Base-by-base conservation (phyloP, 331 rosid species). In the Cucumis variabilis region DNA sequence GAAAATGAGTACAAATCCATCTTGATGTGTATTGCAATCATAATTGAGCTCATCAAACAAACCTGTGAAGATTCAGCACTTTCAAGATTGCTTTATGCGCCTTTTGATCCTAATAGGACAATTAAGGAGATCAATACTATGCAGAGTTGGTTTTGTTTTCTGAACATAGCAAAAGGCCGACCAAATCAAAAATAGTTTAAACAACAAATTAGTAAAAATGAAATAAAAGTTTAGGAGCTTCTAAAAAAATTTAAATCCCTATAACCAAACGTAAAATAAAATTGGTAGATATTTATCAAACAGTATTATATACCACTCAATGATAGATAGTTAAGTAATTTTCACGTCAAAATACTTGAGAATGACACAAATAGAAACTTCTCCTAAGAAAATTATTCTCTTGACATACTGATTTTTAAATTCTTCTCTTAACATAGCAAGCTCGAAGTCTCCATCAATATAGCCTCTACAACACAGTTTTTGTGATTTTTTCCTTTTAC, bases 131-230 rank as follows among this genome's bases (percentile, higher is more conserved):
- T 28, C 37, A 83, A 86, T 55, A 83, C 99, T 96, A 86, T 96
- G 98, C 87, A 95, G 99, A 58, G 99, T 96, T 79, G 98, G 98
- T 88, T 96, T 96, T 89, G 99, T 94, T 95, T 96, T 96, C 98
- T 96, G 92, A 87, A 87, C 67, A 90, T 19, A 27, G 21, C 1
- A 85, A 88, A 13, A 80, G 85, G 85, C 21, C 86, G 68, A 65
- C 74, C 17, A 24, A 83, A 87, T 60, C 77, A 60, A 76, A 51
- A 73, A 84, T 33, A 60, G 13, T 69, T 21, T 46, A 14, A 80
- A 53, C 23, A 44, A 23, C 23, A 7, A 33, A 33, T 33, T 37
- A 37, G 44, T 37, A 37, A 37, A 37, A 37, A 37, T 37, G 44
- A 37, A 37, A 37, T 37, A 4, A 3, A 37, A 4, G 44, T 37